phyloP scores from a whole-genome alignment of 1,139 yeast genomes.

The Kodamaea alishanica region DNA sequence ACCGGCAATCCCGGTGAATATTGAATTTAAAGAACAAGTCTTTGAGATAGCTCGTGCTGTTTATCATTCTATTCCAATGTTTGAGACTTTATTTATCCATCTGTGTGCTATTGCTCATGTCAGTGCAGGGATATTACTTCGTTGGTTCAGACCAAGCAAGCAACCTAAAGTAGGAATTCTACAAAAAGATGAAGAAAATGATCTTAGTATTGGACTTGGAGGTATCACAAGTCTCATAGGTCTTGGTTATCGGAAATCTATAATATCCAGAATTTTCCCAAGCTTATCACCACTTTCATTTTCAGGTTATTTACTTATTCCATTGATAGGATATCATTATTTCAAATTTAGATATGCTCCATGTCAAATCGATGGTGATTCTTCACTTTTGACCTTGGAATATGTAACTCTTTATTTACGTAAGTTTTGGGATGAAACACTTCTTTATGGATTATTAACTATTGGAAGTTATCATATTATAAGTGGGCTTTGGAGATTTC shows the following conservation, averaged over 20 bases:
- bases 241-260: conserved; percentile 48
- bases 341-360: conserved; percentile 51
- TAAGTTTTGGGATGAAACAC: conserved; percentile 19
- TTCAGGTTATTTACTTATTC: conserved; percentile 55
- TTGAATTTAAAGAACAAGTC: conserved; percentile 47
- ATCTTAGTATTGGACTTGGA: conserved; percentile 51
- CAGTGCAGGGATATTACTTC: conserved; percentile 48
- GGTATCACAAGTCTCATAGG: conserved; percentile 56
- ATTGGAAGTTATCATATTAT: conserved; percentile 33
- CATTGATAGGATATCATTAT: conserved; percentile 47
- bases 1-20: conserved; percentile 46
- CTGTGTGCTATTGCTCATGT: conserved; percentile 52
- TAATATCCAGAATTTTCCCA: conserved; percentile 34
- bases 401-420: conserved; percentile 46
- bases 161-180: conserved; percentile 4
- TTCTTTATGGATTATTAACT: conserved; percentile 22
- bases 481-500: conserved; percentile 34
- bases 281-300: conserved; percentile 49
- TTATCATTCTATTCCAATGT: conserved; percentile 48
- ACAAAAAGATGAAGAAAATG: conserved; percentile 14
- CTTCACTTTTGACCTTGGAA: conserved; percentile 52
- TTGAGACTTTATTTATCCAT: conserved; percentile 48
- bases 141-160: conserved; percentile 33
- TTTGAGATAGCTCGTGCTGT: conserved; percentile 60
- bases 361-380: conserved; percentile 56